phyloP scores from a whole-genome alignment of 306 rosid species.

The Morella rubra region DNA sequence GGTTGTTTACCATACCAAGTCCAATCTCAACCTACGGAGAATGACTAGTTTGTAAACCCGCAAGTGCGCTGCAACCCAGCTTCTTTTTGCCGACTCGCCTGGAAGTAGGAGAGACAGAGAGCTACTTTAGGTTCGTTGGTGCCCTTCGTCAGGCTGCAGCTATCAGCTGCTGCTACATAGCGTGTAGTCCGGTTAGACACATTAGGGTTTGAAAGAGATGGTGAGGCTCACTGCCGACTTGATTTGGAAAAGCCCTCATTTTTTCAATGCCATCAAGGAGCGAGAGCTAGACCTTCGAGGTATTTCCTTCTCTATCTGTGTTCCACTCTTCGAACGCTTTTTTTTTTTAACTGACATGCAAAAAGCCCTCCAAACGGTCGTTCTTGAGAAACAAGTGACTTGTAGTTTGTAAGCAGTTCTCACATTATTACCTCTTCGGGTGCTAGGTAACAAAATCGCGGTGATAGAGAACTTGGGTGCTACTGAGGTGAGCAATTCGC shows the following conservation, averaged over 20 bases:
- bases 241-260: slow-evolving; percentile 97
- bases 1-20: neutral
- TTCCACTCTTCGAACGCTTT: neutral
- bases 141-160: slow-evolving; percentile 15
- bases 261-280: slow-evolving; percentile 83
- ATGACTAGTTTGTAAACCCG: neutral
- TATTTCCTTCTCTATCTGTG: slow-evolving; percentile 9
- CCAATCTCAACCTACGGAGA: neutral
- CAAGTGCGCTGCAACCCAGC: neutral
- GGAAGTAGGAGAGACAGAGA: neutral
- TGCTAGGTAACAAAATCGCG: slow-evolving; percentile 77
- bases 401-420: neutral
- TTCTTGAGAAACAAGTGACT: neutral
- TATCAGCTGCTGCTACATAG: neutral
- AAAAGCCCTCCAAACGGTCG: neutral
- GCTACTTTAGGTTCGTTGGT: neutral
- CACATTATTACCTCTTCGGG: slow-evolving; percentile 5
- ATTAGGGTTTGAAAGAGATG: slow-evolving; percentile 36
- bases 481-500: slow-evolving; percentile 64
- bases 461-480: slow-evolving; percentile 95
- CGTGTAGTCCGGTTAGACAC: neutral
- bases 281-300: slow-evolving; percentile 94
- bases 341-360: neutral
- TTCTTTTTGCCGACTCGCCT: neutral
- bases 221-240: slow-evolving; percentile 89